phyloP scores from a whole-genome alignment of 2,329 filamentous ascomycete genomes.

The Fusarium tupiense region DNA sequence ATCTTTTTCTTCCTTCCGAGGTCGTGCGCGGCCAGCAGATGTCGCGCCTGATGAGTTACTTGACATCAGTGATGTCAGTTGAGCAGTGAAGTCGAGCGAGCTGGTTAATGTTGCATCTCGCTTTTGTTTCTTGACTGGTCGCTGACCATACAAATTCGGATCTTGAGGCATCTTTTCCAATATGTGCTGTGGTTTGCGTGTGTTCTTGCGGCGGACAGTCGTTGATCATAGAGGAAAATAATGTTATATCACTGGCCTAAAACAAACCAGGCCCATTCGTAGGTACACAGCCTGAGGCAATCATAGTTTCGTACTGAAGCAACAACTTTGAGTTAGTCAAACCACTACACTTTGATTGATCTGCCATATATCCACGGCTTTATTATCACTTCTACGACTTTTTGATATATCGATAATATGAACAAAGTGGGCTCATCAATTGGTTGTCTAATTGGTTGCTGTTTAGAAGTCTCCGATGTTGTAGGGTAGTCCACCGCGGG shows the following conservation, averaged over 20 bases:
- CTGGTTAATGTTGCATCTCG: constrained; percentile 77
- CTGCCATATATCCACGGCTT: background rate
- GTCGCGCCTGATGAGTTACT: constrained; percentile 55
- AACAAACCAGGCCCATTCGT: background rate
- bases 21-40: constrained; percentile 55
- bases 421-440: constrained; percentile 18
- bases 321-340: background rate
- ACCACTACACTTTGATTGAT: background rate
- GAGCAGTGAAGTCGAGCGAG: constrained; percentile 86
- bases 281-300: constrained; percentile 40
- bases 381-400: background rate
- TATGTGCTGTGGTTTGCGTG: background rate
- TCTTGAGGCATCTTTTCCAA: constrained; percentile 67
- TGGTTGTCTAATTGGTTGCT: constrained; percentile 25
- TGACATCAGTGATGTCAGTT: constrained; percentile 83
- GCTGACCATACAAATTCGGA: constrained; percentile 79
- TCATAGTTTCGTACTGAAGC: constrained; percentile 5
- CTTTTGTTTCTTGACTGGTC: constrained; percentile 73
- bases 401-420: background rate
- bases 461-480: constrained; percentile 12
- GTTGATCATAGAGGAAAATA: background rate
- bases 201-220: background rate
- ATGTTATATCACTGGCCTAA: background rate
- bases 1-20: constrained; percentile 56
- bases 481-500: constrained; percentile 44